These are phyloP conservation scores for Tricholoma furcatifolium DNA, from an alignment of 768 basidiomycete genomes.

Conservation along the genomic window DNA sequence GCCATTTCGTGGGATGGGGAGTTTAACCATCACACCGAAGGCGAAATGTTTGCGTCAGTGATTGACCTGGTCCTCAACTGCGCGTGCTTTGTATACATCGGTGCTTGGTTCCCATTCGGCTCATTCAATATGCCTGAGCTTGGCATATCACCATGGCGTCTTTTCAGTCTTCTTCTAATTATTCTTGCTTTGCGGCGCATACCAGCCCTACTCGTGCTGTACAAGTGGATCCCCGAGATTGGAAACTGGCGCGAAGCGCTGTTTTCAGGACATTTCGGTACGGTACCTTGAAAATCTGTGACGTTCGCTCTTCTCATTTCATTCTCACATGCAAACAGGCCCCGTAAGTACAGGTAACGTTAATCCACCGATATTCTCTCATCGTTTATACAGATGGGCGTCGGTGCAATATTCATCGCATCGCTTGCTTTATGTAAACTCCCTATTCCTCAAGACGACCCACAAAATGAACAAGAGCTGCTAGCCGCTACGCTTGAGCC, in stretches of 20 bases:
- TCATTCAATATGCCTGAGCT: slow-evolving; percentile 54
- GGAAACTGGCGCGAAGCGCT: slow-evolving; percentile 80
- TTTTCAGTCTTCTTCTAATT: slow-evolving; percentile 62
- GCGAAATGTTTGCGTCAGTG: slow-evolving; percentile 85
- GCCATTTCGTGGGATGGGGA: slow-evolving; percentile 90
- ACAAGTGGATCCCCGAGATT: slow-evolving; percentile 88
- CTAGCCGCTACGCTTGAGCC: slow-evolving; percentile 73
- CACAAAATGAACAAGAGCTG: slow-evolving; percentile 65
- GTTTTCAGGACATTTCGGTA: slow-evolving; percentile 91
- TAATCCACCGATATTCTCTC: neutral
- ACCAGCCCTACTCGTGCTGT: slow-evolving; percentile 73
- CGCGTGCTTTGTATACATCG: slow-evolving; percentile 79
- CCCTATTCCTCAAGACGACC: slow-evolving; percentile 55
- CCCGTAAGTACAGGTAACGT: slow-evolving; percentile 43
- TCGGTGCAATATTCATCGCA: slow-evolving; percentile 87
- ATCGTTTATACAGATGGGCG: slow-evolving; percentile 68
- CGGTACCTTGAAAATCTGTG: neutral
- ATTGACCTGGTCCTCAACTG: slow-evolving; percentile 87
- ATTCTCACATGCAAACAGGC: slow-evolving; percentile 29
- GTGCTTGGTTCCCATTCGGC: slow-evolving; percentile 81
- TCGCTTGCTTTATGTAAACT: slow-evolving; percentile 66
- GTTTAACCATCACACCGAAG: slow-evolving; percentile 77
- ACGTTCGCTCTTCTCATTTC: neutral
- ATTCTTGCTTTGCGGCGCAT: slow-evolving; percentile 79
- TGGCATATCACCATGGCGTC: slow-evolving; percentile 67